Conservation (phyloP, 345 rosid species). For the Leavenworthia alabamica region DNA sequence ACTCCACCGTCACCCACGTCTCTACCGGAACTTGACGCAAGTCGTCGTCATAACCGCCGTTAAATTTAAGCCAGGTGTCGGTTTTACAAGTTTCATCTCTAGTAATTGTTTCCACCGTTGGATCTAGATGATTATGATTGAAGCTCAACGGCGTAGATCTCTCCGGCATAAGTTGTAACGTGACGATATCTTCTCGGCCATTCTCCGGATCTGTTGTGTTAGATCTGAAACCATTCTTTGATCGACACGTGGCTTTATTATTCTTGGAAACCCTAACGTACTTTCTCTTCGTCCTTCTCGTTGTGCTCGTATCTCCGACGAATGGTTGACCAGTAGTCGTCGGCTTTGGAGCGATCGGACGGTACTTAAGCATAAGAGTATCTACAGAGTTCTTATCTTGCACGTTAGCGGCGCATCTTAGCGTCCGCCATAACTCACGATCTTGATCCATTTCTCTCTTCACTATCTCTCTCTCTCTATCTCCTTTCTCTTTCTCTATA, state of each 20-base stretch:
- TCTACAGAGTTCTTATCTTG: conserved; percentile 40
- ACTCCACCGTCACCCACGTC: conserved; percentile 48
- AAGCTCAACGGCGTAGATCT: conserved; percentile 29
- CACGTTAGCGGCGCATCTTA: conserved; percentile 25
- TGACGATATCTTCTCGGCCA: conserved; percentile 30
- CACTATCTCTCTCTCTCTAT: neutral
- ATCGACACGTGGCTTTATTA: conserved; percentile 30
- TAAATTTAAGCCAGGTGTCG: conserved; percentile 10
- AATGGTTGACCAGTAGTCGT: conserved; percentile 32
- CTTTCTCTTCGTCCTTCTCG: conserved; percentile 54
- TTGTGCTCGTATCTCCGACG: conserved; percentile 8
- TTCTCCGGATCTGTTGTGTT: conserved; percentile 17
- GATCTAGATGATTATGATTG: conserved; percentile 10
- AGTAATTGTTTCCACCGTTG: neutral
- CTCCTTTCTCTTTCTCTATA: conserved; percentile 17
- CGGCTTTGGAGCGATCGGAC: conserved; percentile 57
- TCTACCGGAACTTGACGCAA: conserved; percentile 19
- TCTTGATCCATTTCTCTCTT: conserved; percentile 21
- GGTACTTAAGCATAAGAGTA: conserved; percentile 58
- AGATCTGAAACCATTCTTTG: conserved; percentile 28
- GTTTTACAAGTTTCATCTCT: neutral
- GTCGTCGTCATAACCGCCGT: neutral
- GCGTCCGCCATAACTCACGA: conserved; percentile 29
- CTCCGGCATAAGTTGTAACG: conserved; percentile 60
- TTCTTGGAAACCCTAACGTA: conserved; percentile 66